Base-by-base conservation (phyloP, 768 basidiomycete genomes). In the Lactarius evosmus region DNA sequence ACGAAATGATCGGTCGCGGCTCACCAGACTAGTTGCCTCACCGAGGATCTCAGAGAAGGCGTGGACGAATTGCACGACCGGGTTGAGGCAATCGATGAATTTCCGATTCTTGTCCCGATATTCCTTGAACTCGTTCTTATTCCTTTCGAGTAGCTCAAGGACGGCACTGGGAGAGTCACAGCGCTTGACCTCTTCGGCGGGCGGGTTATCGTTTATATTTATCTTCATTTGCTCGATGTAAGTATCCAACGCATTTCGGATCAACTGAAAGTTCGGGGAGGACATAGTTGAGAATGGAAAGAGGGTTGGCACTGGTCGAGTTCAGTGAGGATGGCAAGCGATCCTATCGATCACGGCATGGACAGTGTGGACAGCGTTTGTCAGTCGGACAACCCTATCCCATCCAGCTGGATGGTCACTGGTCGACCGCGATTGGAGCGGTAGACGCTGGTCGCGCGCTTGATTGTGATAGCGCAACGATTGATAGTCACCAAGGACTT, bases 71-170 rank as follows among this genome's bases (percentile, higher is more conserved):
- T 50, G 22, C 6, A 50, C 49, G 2, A 50, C 49, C 12, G 44
- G 58, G 1, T 27, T n/a, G n/a, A n/a, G n/a, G n/a, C n/a, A n/a
- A n/a, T n/a, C n/a, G n/a, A n/a, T n/a, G n/a, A n/a, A n/a, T n/a
- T n/a, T n/a, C n/a, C n/a, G 27, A 52, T 29, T 53, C 14, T 27
- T 34, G 17, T 60, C 36, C 7, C 50, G 59, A 40, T 60, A 60
- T 12, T n/a, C 49, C 17, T 36, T 16, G 19, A 51, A 51, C 16
- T 36, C 22, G 2, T 38, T 36, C 25, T 7, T 25, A 36, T n/a
- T 34, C 3, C 3, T 33, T 38, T 51, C 30, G 29, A 59, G 30
- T 25, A 53, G 14, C 17, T 16, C 2, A 53, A 53, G 25, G 30
- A 32, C 29, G 16, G 12, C 30, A 19, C 19, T 16, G 19, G 49